phyloP scores from a whole-genome alignment of 1,139 yeast species.

The Diutina pseudorugosa region DNA sequence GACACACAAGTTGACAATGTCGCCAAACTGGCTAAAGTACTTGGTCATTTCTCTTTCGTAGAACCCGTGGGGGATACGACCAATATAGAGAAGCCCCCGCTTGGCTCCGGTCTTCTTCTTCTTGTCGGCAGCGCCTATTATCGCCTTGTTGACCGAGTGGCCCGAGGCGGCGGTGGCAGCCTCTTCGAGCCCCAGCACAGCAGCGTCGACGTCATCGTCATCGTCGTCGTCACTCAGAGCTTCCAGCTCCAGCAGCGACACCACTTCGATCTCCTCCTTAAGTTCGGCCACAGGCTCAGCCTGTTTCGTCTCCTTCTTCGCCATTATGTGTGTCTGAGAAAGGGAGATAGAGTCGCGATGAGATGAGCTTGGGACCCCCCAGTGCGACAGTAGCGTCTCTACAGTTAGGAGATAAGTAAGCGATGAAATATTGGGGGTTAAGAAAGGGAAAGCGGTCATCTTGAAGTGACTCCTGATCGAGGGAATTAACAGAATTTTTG shows the following conservation, averaged over 20 bases:
- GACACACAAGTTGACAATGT: constrained; percentile 59
- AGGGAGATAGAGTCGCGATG: background rate
- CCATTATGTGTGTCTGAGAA: background rate
- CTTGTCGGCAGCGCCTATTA: constrained; percentile 6
- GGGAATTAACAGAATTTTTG: too few relatives aligned
- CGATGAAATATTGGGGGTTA: too few relatives aligned
- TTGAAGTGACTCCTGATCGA: too few relatives aligned
- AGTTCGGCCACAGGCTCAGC: background rate
- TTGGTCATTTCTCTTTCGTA: constrained; percentile 70
- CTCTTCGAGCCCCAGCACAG: background rate
- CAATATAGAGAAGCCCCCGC: constrained; percentile 72
- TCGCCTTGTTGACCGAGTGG: constrained; percentile 3
- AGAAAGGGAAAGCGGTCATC: too few relatives aligned
- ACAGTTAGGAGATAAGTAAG: too few relatives aligned
- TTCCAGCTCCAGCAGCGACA: background rate
- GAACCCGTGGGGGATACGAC: constrained; percentile 88
- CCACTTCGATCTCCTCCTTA: background rate
- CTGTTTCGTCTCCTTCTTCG: background rate
- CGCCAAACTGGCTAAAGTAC: constrained; percentile 87
- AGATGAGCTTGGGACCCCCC: background rate
- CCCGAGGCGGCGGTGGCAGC: background rate
- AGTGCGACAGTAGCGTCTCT: too few relatives aligned
- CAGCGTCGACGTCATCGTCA: background rate
- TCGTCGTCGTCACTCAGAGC: background rate
- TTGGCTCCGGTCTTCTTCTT: constrained; percentile 14